Evolutionary conservation across 2,329 filamentous ascomycete species (phyloP).

Genomic region (Rhynchosporium agropyri): DNA sequence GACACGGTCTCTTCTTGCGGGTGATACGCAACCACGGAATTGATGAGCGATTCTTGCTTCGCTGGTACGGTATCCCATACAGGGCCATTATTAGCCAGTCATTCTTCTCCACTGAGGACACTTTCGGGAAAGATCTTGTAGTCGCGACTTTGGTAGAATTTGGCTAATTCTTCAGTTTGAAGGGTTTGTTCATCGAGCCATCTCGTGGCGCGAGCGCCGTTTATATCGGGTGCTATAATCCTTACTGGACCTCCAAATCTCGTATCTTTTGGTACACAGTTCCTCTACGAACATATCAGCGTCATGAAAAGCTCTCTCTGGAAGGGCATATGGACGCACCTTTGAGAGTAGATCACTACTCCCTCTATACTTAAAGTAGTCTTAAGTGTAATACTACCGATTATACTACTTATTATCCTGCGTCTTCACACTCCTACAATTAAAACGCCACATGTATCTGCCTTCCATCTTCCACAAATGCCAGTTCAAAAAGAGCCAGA

Average conservation of each 20-base stretch:
- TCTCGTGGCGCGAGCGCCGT: constrained; percentile 4
- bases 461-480: not conserved
- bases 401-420: not conserved
- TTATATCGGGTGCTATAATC: not conserved
- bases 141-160: constrained; percentile 1
- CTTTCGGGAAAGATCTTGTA: constrained; percentile 7
- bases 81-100: not conserved
- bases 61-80: not conserved
- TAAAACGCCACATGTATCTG: not conserved
- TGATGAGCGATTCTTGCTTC: not conserved
- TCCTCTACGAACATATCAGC: not conserved
- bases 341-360: constrained; percentile 3
- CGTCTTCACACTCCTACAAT: not conserved
- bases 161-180: not conserved
- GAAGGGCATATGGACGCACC: not conserved
- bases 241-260: constrained; percentile 3
- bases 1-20: not conserved
- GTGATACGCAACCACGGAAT: constrained; percentile 6
- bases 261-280: not conserved
- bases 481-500: not conserved
- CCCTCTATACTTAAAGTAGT: not conserved
- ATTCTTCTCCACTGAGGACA: not conserved
- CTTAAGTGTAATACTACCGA: not conserved
- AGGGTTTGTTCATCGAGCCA: constrained; percentile 3
- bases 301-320: not conserved